A percentile compares a stretch with the other conserved stretches of the same genome.
Conservation (phyloP, 352 stramenopile species). For the Blastocystis sp. region DNA sequence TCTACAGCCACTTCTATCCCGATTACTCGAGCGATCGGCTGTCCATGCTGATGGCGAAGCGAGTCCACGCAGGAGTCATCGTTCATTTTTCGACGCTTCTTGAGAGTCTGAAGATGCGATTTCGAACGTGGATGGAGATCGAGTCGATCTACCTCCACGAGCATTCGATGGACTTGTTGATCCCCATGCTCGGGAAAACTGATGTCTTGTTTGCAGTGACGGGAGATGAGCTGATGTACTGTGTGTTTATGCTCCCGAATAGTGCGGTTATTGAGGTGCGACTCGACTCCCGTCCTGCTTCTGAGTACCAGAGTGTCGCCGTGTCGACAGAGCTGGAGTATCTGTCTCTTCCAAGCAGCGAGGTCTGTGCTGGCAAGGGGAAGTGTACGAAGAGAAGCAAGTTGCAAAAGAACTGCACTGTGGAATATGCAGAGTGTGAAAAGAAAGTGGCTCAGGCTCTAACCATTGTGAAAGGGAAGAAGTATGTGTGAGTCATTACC, state of each 20-base stretch:
- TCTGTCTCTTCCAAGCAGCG: background rate
- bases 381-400: background rate
- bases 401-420: background rate
- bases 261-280: constrained; percentile 27
- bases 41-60: background rate
- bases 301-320: background rate
- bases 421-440: background rate
- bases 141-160: background rate
- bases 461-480: background rate
- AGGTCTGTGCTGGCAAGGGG: background rate
- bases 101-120: background rate
- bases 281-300: background rate
- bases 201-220: background rate
- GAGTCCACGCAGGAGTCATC: background rate
- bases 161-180: background rate
- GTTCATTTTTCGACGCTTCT: background rate
- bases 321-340: background rate
- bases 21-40: background rate
- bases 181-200: background rate
- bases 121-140: background rate
- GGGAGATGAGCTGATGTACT: background rate
- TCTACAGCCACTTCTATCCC: background rate
- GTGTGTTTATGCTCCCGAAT: background rate
- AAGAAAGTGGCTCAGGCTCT: background rate
- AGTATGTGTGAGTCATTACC: background rate